Conservation (phyloP, 2,329 filamentous ascomycete genomes). For the Pseudocercospora fijiensis region DNA sequence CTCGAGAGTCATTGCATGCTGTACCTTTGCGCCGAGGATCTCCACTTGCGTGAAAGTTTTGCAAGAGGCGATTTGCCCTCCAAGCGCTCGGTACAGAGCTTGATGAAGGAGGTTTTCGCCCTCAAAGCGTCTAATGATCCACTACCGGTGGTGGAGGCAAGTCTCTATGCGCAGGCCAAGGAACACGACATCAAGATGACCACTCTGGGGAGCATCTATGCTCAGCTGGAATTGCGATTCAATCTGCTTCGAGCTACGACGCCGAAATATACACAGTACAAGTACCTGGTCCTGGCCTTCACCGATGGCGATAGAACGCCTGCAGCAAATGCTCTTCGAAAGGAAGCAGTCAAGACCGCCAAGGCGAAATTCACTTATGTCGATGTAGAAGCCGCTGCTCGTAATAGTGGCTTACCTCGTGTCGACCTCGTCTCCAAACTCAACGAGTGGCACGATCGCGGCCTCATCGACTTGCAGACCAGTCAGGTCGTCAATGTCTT, state of each 20-base stretch:
- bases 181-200: conserved; percentile 56
- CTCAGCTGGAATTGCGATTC: conserved; percentile 61
- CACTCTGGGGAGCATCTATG: conserved; percentile 56
- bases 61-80: conserved; percentile 61
- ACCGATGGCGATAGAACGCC: conserved; percentile 43
- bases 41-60: conserved; percentile 60
- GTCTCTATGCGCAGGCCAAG: conserved; percentile 47
- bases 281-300: conserved; percentile 44
- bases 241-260: conserved; percentile 57
- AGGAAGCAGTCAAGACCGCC: conserved; percentile 42
- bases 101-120: conserved; percentile 56
- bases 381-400: conserved; percentile 49
- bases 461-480: conserved; percentile 53
- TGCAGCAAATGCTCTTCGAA: conserved; percentile 49
- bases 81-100: conserved; percentile 46
- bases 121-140: conserved; percentile 14
- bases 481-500: conserved; percentile 57
- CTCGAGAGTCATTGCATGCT: conserved; percentile 58
- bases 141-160: conserved; percentile 45
- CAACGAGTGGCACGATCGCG: conserved; percentile 53
- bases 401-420: conserved; percentile 41
- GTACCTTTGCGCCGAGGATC: conserved; percentile 58
- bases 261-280: conserved; percentile 58
- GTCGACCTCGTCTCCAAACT: conserved; percentile 55
- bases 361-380: conserved; percentile 46